Percentiles rank a stretch among this genome's conserved stretches.
These are phyloP conservation scores for Rhamnella rubrinervis DNA, from an alignment of 331 rosid species.

Conservation along the genomic window DNA sequence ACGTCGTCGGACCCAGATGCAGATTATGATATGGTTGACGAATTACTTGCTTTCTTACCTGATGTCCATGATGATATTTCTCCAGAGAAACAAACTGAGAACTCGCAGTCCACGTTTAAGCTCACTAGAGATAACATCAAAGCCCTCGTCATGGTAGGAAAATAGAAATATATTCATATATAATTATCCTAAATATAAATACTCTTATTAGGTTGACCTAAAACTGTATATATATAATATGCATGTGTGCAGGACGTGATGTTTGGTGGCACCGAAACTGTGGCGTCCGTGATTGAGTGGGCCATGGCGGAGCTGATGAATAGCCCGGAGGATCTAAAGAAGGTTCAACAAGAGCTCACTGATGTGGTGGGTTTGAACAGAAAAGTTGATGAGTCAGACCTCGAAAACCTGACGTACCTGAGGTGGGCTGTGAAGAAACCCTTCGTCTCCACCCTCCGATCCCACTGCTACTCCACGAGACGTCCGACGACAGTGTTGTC, in stretches of 20 bases:
- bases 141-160: conserved; percentile 53
- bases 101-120: conserved; percentile 23
- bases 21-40: conserved; percentile 56
- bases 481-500: conserved; percentile 30
- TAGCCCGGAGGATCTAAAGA: conserved; percentile 36
- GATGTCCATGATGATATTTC: conserved; percentile 5
- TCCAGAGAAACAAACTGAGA: conserved; percentile 2
- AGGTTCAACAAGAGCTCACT: conserved; percentile 39
- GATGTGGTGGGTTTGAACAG: conserved; percentile 40
- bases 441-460: conserved; percentile 71
- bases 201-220: too few relatives aligned
- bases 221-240: background rate
- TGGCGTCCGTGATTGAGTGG: conserved; percentile 60
- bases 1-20: conserved; percentile 17
- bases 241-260: conserved; percentile 40
- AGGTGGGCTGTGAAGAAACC: conserved; percentile 45
- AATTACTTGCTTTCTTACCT: conserved; percentile 38
- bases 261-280: conserved; percentile 65
- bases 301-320: conserved; percentile 49
- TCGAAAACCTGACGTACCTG: conserved; percentile 38
- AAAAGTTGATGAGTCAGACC: conserved; percentile 34
- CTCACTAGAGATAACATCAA: conserved; percentile 57
- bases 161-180: background rate
- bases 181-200: too few relatives aligned
- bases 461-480: conserved; percentile 55